Evolutionary conservation across 2,329 filamentous ascomycete species (phyloP), one percentile per base, ranked within the genome.

Genomic region (Capronia coronata): DNA sequence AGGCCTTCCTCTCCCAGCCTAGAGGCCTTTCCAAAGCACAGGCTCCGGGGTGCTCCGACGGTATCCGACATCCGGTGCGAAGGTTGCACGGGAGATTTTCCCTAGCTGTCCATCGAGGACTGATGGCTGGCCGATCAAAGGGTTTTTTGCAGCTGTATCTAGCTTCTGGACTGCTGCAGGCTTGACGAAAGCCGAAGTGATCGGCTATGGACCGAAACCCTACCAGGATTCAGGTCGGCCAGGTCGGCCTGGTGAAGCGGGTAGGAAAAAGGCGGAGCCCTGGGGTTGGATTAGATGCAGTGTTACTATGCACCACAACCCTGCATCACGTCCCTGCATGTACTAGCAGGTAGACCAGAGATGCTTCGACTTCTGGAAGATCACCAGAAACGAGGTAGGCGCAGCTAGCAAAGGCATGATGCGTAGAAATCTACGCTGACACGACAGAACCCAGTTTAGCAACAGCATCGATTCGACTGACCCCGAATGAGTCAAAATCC

Each of bases 281-380:
- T 13, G 27, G 30, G 34, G 35, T 18, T 34, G 13, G 25, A 30
- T 29, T 46, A 14, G 34, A 48, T 21, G 34, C 43, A 39, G 48
- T 49, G 47, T 44, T 43, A 56, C 54, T 29, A 50, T 47, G 53
- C 19, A 45, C 35, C 48, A 47, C 50, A 51, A 49, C 51, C 51
- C 54, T 54, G 54, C 50, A 52, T 38, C 14, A 34, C 14, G 34
- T 10, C 30, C 30, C 30, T 34, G 30, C 30, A 34, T 34, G 23
- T 37, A 14, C 35, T 19, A 32, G 19, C 14, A 39, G 23, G 25
- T 5, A 27, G 8, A 46, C 19, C 11, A 22, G 21, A 22, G 38
- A 18, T 10, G 16, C 14, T 22, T 7, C n/a, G 30, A 41, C 19
- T 42, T 48, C 45, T 42, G 42, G 45, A 48, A 48, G 45, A 43